A percentile compares a stretch with the other conserved stretches of the same genome.
phyloP scores from a whole-genome alignment of 1,139 yeast species.

The Suhomyces wounanorum region DNA sequence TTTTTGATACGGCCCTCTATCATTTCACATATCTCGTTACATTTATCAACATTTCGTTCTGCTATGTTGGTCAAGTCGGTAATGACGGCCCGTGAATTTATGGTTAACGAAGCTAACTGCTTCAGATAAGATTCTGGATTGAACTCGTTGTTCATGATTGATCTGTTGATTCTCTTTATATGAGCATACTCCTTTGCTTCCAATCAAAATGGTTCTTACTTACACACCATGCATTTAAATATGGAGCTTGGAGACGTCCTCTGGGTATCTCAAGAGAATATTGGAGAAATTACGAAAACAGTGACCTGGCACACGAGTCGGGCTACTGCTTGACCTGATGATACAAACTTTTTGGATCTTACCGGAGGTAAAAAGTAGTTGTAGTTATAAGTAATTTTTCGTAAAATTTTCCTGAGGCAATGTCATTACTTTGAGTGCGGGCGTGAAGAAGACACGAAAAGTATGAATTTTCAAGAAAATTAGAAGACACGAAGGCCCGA shows the following conservation, averaged over 20 bases:
- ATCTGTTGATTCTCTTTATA: conserved; percentile 1
- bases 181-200: conserved; percentile 2
- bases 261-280: conserved; percentile 1
- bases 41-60: conserved; percentile 32
- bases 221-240: conserved; percentile 10
- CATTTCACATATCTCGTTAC: conserved; percentile 34
- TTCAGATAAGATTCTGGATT: conserved; percentile 34
- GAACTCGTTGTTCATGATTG: conserved; percentile 17
- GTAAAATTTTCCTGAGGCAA: conserved; percentile 5
- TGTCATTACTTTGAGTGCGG: not conserved
- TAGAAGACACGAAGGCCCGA: no score
- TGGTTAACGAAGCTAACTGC: conserved; percentile 36
- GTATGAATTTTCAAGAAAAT: not conserved
- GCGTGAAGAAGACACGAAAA: not conserved
- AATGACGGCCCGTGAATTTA: conserved; percentile 42
- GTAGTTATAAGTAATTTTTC: not conserved
- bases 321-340: conserved; percentile 8
- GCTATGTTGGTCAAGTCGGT: conserved; percentile 44
- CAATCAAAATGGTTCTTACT: conserved; percentile 7
- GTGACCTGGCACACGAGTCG: conserved; percentile 5
- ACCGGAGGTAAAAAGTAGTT: conserved; percentile 4
- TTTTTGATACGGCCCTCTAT: conserved; percentile 39
- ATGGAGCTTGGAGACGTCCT: conserved; percentile 3
- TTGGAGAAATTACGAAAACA: conserved; percentile 8
- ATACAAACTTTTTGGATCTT: conserved; percentile 7